Percentiles rank a stretch among this genome's conserved stretches.
These are phyloP conservation scores for Phyllosticta paracitricarpa DNA, from an alignment of 2,329 filamentous ascomycete genomes.

Conservation along the genomic window DNA sequence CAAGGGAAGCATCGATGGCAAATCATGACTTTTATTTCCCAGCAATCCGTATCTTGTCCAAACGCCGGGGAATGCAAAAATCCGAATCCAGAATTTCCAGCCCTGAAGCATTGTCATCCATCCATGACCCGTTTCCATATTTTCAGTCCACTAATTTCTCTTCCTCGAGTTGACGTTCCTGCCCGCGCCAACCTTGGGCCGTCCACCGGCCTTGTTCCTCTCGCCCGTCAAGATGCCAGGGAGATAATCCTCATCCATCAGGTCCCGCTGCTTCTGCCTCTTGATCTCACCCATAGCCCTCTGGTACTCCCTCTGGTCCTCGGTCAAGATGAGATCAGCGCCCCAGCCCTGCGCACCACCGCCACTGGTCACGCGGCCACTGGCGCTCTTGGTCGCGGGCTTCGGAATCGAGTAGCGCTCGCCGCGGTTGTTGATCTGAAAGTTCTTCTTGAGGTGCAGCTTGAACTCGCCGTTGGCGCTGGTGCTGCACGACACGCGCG, in stretches of 20 bases:
- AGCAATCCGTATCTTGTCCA: not conserved
- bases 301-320: conserved; percentile 92
- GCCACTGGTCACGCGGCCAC: conserved; percentile 56
- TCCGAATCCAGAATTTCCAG: not conserved
- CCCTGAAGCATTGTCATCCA: not conserved
- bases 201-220: conserved; percentile 53
- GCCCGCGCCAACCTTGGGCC: conserved; percentile 73
- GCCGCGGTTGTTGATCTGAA: conserved; percentile 90
- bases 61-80: not conserved
- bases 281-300: conserved; percentile 53
- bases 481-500: conserved; percentile 76
- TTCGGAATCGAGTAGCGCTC: conserved; percentile 92
- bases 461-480: conserved; percentile 70
- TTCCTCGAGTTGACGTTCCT: conserved; percentile 74
- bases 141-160: conserved; percentile 27
- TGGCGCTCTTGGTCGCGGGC: conserved; percentile 69
- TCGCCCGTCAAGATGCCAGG: conserved; percentile 77
- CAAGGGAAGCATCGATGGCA: not conserved
- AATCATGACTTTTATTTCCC: not conserved
- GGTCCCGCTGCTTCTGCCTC: conserved; percentile 61
- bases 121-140: not conserved
- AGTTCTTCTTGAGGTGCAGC: conserved; percentile 84
- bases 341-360: conserved; percentile 84
- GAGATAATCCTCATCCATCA: conserved; percentile 93
- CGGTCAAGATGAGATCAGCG: conserved; percentile 68